These are phyloP conservation scores for Xenoacremonium recifei DNA, from an alignment of 2,329 filamentous ascomycete species.

Conservation along the genomic window DNA sequence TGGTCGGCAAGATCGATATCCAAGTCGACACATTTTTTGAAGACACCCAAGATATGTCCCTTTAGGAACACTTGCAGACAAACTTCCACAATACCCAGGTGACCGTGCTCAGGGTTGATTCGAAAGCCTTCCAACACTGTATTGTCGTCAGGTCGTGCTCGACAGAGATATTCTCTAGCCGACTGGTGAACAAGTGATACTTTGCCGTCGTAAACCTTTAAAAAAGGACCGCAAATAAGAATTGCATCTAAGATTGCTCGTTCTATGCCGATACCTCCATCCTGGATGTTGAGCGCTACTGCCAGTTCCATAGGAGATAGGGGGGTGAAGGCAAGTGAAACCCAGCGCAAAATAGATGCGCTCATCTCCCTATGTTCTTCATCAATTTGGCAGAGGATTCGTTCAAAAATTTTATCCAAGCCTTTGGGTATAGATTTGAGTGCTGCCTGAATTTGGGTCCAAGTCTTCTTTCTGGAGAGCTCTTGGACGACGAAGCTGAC, in stretches of 20 bases:
- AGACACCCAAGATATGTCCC: too few species aligned
- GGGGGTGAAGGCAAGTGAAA: not conserved
- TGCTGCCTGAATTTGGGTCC: not conserved
- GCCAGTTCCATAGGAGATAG: not conserved
- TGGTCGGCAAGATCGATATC: too few species aligned
- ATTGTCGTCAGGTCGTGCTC: not conserved
- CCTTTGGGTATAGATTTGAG: not conserved
- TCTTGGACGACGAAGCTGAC: constrained; percentile 3
- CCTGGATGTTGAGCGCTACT: not conserved
- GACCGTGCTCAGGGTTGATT: not conserved
- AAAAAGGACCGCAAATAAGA: not conserved
- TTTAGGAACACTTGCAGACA: too few species aligned
- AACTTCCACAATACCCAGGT: not conserved
- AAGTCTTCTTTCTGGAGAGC: not conserved
- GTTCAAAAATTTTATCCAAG: not conserved
- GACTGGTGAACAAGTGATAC: not conserved
- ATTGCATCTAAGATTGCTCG: not conserved
- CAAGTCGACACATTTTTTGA: too few species aligned
- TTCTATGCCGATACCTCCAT: too few species aligned
- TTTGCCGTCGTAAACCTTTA: not conserved
- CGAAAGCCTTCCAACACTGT: not conserved
- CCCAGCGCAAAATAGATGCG: not conserved
- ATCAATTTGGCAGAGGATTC: not conserved
- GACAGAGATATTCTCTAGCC: not conserved
- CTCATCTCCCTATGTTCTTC: not conserved